Percentiles rank a stretch among this genome's conserved stretches.
These are phyloP conservation scores for Emmonsiellopsis sp. DNA, from an alignment of 2,329 filamentous ascomycete genomes.

Conservation along the genomic window DNA sequence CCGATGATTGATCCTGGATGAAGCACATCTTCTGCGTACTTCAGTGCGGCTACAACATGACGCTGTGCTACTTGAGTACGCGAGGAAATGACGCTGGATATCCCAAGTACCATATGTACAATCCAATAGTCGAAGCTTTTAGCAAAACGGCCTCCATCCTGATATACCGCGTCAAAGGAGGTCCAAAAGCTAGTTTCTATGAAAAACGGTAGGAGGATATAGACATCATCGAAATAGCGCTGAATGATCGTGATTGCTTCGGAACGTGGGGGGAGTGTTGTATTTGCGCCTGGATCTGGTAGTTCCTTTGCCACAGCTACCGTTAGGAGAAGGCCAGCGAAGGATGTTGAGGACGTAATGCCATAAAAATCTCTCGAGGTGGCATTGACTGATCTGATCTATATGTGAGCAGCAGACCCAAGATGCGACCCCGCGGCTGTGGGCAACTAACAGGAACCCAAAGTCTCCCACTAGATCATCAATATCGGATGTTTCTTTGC, in stretches of 20 bases:
- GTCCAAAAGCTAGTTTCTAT: conserved; percentile 69
- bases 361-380: conserved; percentile 90
- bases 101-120: conserved; percentile 81
- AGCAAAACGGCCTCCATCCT: conserved; percentile 54
- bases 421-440: not conserved
- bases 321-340: conserved; percentile 79
- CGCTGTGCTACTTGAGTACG: conserved; percentile 53
- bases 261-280: conserved; percentile 63
- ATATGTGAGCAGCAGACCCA: conserved; percentile 8
- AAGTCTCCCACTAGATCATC: conserved; percentile 91
- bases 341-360: conserved; percentile 81
- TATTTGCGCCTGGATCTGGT: conserved; percentile 45
- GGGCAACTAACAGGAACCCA: conserved; percentile 64
- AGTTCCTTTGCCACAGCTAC: conserved; percentile 67
- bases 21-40: conserved; percentile 71
- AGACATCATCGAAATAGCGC: conserved; percentile 77
- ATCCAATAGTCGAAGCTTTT: conserved; percentile 69
- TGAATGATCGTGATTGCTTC: conserved; percentile 62
- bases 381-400: conserved; percentile 73
- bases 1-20: conserved; percentile 76
- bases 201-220: conserved; percentile 72
- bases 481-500: conserved; percentile 72
- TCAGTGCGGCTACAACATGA: conserved; percentile 58
- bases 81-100: conserved; percentile 67
- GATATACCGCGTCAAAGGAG: conserved; percentile 74